These are phyloP conservation scores for Monosporascus ibericus DNA, from an alignment of 2,329 filamentous ascomycete species.

Conservation along the genomic window DNA sequence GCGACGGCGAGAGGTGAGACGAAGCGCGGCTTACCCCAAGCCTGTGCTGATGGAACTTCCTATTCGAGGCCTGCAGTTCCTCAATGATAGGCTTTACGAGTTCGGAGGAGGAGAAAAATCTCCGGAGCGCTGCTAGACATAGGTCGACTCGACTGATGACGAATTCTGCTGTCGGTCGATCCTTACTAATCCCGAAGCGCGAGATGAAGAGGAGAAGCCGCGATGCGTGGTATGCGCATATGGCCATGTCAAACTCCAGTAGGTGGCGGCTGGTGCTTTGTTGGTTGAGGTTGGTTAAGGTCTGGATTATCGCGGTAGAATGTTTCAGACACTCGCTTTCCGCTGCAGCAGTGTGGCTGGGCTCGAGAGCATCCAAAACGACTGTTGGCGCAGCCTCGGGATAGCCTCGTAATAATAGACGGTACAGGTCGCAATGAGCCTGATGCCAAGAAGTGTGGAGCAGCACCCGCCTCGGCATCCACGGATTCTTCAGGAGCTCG, in stretches of 20 bases:
- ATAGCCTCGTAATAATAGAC: constrained; percentile 7
- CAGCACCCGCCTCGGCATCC: constrained; percentile 1
- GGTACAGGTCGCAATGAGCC: constrained; percentile 6
- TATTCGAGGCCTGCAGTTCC: constrained; percentile 17
- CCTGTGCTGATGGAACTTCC: constrained; percentile 7
- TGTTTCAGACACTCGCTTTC: constrained; percentile 2
- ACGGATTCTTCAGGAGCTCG: background rate
- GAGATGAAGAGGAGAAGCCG: constrained; percentile 18
- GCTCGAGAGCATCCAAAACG: background rate
- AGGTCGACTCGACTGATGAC: constrained; percentile 20
- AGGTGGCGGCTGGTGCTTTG: constrained; percentile 7
- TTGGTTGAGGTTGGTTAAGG: constrained; percentile 13
- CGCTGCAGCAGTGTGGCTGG: background rate
- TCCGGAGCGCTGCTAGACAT: constrained; percentile 15
- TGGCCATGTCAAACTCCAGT: constrained; percentile 16
- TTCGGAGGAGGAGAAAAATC: constrained; percentile 19
- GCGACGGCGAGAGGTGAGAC: background rate
- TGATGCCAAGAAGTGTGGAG: constrained; percentile 6
- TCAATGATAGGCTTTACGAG: constrained; percentile 21
- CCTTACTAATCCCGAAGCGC: constrained; percentile 7
- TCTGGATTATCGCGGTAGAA: constrained; percentile 6
- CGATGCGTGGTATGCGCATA: constrained; percentile 16
- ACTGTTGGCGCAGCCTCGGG: constrained; percentile 5
- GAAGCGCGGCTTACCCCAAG: no score
- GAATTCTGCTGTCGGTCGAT: constrained; percentile 16